These are phyloP conservation scores for Calonectria naviculata DNA, from an alignment of 2,329 filamentous ascomycete species.

Conservation along the genomic window DNA sequence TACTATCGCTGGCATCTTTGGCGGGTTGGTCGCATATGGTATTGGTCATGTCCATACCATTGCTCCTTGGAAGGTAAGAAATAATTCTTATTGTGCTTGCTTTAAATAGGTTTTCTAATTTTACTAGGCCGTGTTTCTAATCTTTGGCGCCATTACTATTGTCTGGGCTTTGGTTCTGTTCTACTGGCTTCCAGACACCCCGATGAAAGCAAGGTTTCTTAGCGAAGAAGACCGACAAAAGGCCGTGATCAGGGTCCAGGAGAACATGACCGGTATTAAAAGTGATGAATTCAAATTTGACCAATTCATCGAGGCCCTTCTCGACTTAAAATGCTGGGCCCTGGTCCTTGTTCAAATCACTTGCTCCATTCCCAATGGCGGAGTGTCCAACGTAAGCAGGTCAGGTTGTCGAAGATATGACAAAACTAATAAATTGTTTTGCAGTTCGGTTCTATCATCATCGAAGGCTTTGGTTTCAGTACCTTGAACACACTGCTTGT, in stretches of 20 bases:
- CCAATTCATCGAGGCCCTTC: slow-evolving; percentile 35
- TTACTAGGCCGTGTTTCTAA: slow-evolving; percentile 20
- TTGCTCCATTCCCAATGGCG: neutral
- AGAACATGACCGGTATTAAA: slow-evolving; percentile 48
- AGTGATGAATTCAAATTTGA: slow-evolving; percentile 38
- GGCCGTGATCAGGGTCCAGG: slow-evolving; percentile 43
- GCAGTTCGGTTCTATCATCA: neutral
- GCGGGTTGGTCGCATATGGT: slow-evolving; percentile 41
- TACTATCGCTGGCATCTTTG: slow-evolving; percentile 41
- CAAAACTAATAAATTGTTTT: neutral
- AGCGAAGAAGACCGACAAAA: slow-evolving; percentile 40
- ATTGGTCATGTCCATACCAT: slow-evolving; percentile 41
- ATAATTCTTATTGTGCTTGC: neutral
- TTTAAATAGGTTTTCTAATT: neutral
- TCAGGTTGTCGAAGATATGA: neutral
- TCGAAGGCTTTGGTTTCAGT: neutral
- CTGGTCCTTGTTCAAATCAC: neutral
- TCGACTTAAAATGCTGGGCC: slow-evolving; percentile 38
- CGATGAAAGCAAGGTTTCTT: slow-evolving; percentile 41
- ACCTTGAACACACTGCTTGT: slow-evolving; percentile 1
- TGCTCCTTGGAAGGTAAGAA: slow-evolving; percentile 43
- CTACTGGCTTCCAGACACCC: slow-evolving; percentile 35
- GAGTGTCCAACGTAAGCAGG: neutral
- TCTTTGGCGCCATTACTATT: slow-evolving; percentile 35
- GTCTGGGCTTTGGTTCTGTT: slow-evolving; percentile 32